phyloP scores from a whole-genome alignment of 768 basidiomycete species.

The Pisolithus tinctorius region DNA sequence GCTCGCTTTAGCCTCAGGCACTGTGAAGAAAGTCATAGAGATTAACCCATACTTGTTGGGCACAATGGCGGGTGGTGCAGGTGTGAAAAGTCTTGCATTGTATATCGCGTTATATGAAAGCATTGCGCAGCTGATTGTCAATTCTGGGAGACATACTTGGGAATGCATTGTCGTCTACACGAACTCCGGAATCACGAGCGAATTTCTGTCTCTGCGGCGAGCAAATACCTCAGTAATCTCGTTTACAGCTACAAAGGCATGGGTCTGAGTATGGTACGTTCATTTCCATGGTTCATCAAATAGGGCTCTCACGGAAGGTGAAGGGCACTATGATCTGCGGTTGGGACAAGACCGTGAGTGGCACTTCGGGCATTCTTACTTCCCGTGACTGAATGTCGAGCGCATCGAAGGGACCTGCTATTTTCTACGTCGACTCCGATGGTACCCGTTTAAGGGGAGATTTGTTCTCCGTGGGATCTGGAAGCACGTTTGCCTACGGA shows the following conservation, averaged over 20 bases:
- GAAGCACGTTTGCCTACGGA: conserved; percentile 98
- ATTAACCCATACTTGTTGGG: conserved; percentile 99
- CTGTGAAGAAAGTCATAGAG: conserved; percentile 99
- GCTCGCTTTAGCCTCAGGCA: conserved; percentile 69
- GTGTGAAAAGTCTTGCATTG: conserved; percentile 34
- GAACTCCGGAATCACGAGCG: conserved; percentile 95
- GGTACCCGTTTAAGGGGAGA: conserved; percentile 94
- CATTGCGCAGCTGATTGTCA: conserved; percentile 76
- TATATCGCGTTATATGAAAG: conserved; percentile 3
- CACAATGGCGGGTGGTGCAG: conserved; percentile 99
- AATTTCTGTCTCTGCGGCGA: conserved; percentile 98
- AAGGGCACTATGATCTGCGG: conserved; percentile 99
- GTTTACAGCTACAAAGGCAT: conserved; percentile 98
- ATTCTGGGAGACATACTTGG: conserved; percentile 98
- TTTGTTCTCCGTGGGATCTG: conserved; percentile 97
- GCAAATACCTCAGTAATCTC: conserved; percentile 94
- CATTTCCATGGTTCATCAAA: neutral
- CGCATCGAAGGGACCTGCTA: conserved; percentile 64
- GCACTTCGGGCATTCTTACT: neutral
- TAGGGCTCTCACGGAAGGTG: conserved; percentile 1
- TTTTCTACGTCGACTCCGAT: conserved; percentile 98
- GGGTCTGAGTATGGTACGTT: conserved; percentile 94
- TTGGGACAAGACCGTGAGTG: conserved; percentile 93
- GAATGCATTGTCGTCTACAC: conserved; percentile 94
- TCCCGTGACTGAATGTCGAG: conserved; percentile 7